Base-by-base conservation (phyloP, 1,139 yeast species). In the Suhomyces ambrosiae region DNA sequence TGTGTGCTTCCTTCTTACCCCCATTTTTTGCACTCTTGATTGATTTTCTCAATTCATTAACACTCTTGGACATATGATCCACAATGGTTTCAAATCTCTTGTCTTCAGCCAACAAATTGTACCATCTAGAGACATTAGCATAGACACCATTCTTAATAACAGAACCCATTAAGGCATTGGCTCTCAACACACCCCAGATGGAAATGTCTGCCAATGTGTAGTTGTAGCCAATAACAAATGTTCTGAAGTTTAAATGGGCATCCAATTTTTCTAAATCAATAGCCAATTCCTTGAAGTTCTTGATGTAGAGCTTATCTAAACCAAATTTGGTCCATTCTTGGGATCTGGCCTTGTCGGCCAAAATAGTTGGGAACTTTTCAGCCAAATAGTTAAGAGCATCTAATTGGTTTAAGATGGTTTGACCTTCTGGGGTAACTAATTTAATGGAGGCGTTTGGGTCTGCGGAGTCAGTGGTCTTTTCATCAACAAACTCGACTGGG, bases 101-200 rank as follows among this genome's bases (percentile, higher is more conserved):
- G 60, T 81, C 82, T 35, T 77, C 59, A 51, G 82, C 94, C 47
- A 92, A 67, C 56, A 81, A 79, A 56, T 76, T 77, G 76, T 88
- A 92, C 97, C 97, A 92, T 72, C 98, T 85, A 37, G 96, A 80
- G 48, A 92, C 79, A 65, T 90, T 89, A 59, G 82, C 74, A 67
- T 84, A 88, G 22, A 83, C 84, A 37, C 84, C 86, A 65, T 80
- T 86, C 72, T 88, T 90, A 62, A 90, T 76, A 45, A 87, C 82
- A 9, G 96, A 86, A 21, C 92, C 96, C 74, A 89, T 88, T 60
- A 92, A 82, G 37, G 95, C 88, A 61, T 92, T 90, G 48, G 95
- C 86, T 68, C 97, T 81, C 53, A 92, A 74, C 30, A 84, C 86
- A 63, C 97, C 97, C 97, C 97, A 92, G 21, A 86, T 74, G 11